Base-by-base conservation (phyloP, 345 rosid species). In the Euphorbia pulcherrima region DNA sequence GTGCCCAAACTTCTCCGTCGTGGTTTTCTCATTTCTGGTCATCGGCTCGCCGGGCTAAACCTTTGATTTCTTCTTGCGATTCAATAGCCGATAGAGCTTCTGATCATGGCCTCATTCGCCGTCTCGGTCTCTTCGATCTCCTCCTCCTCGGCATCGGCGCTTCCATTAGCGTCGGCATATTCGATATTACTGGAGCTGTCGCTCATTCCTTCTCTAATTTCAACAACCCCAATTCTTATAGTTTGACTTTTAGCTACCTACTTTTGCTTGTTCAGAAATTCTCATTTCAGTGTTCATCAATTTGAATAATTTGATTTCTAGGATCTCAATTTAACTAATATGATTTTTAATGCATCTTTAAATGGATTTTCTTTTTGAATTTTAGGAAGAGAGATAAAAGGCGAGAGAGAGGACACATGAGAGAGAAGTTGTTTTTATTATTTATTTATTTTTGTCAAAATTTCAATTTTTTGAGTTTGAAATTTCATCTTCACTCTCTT, bases 131-230 rank as follows among this genome's bases (percentile, higher is more conserved):
- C 64, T 63, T 88, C 70, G 97, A 94, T 70, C 95, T 94, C 72
- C 40, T 94, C 51, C 84, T 90, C 46, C 64, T 94, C 65, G 97
- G 99, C 46, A 65, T 94, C 72, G 99, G 99, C 33, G 99, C 99
- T 37, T 91, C 97, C 24, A 79, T 94, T 58, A 97, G 96, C 26
- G 96, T 97, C 71, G 97, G 97, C 20, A 89, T 94, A 62, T 94
- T 94, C 78, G 97, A 90, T 20, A 85, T 94, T 74, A 91, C 96
- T 54, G 99, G 97, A 58, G 85, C 99, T 70, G 99, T 91, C 62
- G 92, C 99, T 67, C 95, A 86, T 7, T 41, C 47, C 63, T 18
- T 20, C 72, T 28, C 47, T 41, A 41, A 39, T 39, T 39, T 39
- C 44, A 39, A 39, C 10, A 41, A 47, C 16, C 35, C 14, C 11